A percentile compares a stretch with the other conserved stretches of the same genome.
phyloP scores from a whole-genome alignment of 352 stramenopile genomes.

The Globisporangium yorkense region DNA sequence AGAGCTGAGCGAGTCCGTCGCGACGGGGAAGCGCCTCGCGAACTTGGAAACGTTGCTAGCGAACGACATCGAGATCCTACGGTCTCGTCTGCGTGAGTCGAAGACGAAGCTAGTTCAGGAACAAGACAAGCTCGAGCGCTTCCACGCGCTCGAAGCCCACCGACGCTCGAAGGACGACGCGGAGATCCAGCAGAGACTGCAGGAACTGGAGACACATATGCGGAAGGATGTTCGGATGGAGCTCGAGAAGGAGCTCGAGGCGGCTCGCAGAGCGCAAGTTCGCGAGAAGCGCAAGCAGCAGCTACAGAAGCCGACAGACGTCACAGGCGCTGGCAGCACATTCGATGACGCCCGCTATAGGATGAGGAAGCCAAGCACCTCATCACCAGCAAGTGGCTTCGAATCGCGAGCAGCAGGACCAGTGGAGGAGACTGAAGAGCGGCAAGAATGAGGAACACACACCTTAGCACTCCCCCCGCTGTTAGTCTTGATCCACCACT shows the following conservation, averaged over 20 bases:
- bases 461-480: neutral
- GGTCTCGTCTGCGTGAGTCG: conserved; percentile 17
- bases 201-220: conserved; percentile 36
- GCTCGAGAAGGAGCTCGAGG: conserved; percentile 59
- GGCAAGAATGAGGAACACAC: neutral
- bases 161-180: conserved; percentile 49
- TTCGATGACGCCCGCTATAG: neutral
- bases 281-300: conserved; percentile 11
- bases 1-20: conserved; percentile 14
- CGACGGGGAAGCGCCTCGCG: conserved; percentile 21
- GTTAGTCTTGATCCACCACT: too few relatives aligned
- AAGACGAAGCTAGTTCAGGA: conserved; percentile 26
- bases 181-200: conserved; percentile 23
- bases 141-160: conserved; percentile 36
- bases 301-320: neutral
- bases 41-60: conserved; percentile 22
- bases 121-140: conserved; percentile 36
- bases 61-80: conserved; percentile 24
- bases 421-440: neutral
- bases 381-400: too few relatives aligned
- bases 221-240: conserved; percentile 51
- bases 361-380: neutral
- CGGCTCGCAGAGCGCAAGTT: conserved; percentile 27
- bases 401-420: neutral
- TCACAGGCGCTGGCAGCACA: neutral